A percentile compares a stretch with the other conserved stretches of the same genome.
These are phyloP conservation scores for Hericium rajendrae DNA, from an alignment of 768 basidiomycete genomes.

Conservation along the genomic window DNA sequence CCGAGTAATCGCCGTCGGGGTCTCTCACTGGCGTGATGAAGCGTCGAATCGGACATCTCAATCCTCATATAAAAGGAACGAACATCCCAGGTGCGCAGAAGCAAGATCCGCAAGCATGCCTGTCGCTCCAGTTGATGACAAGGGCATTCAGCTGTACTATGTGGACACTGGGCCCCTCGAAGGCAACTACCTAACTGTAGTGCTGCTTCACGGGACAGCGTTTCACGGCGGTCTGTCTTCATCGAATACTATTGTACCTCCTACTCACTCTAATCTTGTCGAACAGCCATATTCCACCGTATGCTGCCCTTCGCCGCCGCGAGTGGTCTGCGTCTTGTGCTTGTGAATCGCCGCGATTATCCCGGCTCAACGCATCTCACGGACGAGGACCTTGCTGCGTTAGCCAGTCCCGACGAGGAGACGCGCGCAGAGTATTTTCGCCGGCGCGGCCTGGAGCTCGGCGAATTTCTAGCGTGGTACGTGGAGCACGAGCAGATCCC, in stretches of 20 bases:
- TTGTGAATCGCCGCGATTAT: slow-evolving; percentile 19
- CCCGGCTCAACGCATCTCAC: slow-evolving; percentile 14
- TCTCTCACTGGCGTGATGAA: too few relatives aligned
- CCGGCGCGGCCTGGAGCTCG: slow-evolving; percentile 7
- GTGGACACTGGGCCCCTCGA: background rate
- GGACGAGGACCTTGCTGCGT: slow-evolving; percentile 10
- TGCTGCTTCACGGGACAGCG: background rate
- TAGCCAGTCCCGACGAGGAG: slow-evolving; percentile 5
- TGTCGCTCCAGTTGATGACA: background rate
- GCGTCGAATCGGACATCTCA: too few relatives aligned
- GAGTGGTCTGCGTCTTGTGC: slow-evolving; percentile 15
- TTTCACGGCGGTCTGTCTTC: background rate
- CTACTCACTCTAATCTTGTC: background rate
- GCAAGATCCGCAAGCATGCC: background rate
- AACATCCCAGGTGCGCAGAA: too few relatives aligned
- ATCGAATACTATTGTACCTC: background rate
- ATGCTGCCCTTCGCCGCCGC: slow-evolving; percentile 13
- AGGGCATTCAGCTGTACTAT: background rate
- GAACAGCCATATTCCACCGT: slow-evolving; percentile 13
- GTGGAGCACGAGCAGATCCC: slow-evolving; percentile 5
- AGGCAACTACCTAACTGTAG: background rate
- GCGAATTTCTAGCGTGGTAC: slow-evolving; percentile 11
- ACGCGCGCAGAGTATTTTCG: slow-evolving; percentile 7
- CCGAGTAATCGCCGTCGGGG: too few relatives aligned
- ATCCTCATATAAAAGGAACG: too few relatives aligned